Evolutionary conservation across 768 basidiomycete genomes (phyloP), one percentile per base, ranked within the genome.

Genomic region (Amanita thiersii): DNA sequence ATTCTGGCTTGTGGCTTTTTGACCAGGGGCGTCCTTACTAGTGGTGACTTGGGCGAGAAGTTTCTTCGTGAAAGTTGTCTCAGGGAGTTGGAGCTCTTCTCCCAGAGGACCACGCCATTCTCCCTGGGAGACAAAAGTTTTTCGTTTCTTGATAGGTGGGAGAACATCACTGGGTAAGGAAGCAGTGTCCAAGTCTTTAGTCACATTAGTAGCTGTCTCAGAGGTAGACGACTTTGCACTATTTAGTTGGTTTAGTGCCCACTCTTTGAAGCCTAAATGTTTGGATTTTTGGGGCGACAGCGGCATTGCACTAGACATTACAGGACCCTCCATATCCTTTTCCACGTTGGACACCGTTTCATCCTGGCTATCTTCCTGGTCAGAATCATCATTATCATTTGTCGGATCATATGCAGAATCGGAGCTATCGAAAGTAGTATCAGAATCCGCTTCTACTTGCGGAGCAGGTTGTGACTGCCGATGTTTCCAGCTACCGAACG

Each of bases 91-190:
- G 9, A 89, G 53, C 37, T 79, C 73, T 53, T 77, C 78, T 11
- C 92, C 92, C 1, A 93, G 68, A 10, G 92, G 91, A 1, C 92
- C 92, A 25, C 81, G 72, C 64, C 80, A 76, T 39, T 72, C 64
- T 12, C 45, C 44, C 38, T 42, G 24, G 47, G 54, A 5, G 45
- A 57, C 47, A 33, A 61, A 62, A 2, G 61, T 45, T 54, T 72
- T 80, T 45, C 62, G 70, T 60, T 70, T 77, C 6, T 52, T 51
- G 0, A 55, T 49, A 26, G 60, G 60, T 11, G 54, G 45, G n/a
- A 46, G 40, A 24, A 46, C 14, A 4, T 41, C 17, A 17, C 40
- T 18, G 8, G 43, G 35, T 32, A 47, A 5, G 39, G 6, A 11
- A 51, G 34, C 17, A 52, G 52, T 24, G 54, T 54, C 52, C 7